Evolutionary conservation across 768 basidiomycete genomes (phyloP).

Genomic region (Macrolepiota albuminosa): DNA sequence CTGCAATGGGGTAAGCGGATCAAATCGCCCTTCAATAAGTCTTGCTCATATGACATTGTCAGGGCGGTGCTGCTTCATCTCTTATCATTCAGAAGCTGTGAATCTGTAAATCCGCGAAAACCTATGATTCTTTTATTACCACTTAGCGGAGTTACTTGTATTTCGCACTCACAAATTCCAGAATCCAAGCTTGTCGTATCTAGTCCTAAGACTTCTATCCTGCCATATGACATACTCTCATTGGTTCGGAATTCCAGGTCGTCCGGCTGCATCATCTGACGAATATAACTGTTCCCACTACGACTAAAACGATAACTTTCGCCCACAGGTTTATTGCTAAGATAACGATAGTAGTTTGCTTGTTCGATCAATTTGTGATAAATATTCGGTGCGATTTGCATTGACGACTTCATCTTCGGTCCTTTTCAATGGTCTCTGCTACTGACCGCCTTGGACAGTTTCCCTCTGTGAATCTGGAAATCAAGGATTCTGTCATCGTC

Average conservation of each 20-base stretch:
- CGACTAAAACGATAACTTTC: background rate
- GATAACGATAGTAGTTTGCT: background rate
- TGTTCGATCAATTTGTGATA: background rate
- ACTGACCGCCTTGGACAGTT: background rate
- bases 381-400: background rate
- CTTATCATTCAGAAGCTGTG: constrained; percentile 85
- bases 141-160: constrained; percentile 11
- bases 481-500: background rate
- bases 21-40: background rate
- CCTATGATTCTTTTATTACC: constrained; percentile 3
- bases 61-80: constrained; percentile 93
- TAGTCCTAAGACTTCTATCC: background rate
- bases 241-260: background rate
- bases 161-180: constrained; percentile 4
- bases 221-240: background rate
- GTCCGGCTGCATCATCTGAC: background rate
- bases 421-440: constrained; percentile 1
- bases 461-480: background rate
- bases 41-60: constrained; percentile 10
- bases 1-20: constrained; percentile 84
- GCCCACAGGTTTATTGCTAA: background rate
- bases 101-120: constrained; percentile 58
- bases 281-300: background rate
- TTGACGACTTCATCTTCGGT: background rate
- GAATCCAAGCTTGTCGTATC: background rate